Base-by-base conservation (phyloP, 169 alveolate genomes). In the Eimeria praecox region DNA sequence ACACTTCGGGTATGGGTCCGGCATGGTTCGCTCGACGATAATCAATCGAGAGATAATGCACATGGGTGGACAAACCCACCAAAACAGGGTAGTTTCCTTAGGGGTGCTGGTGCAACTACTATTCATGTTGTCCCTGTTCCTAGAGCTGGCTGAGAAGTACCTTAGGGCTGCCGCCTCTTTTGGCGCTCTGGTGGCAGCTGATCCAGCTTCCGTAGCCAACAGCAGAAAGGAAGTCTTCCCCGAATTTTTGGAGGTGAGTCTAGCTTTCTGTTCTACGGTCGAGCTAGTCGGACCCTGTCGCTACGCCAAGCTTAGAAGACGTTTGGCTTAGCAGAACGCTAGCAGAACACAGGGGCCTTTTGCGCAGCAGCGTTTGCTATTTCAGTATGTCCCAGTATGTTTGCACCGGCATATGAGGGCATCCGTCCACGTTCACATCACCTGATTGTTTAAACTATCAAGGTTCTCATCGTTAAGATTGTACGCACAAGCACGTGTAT, bases 121-220 rank as follows among this genome's bases (percentile, higher is more conserved):
- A 69, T 35, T 44, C 27, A 22, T 85, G 38, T 38, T 46, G 59
- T 35, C 56, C 42, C 40, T 62, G 93, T 87, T 62, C 64, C 30
- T 62, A 87, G 93, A 56, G 38, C 59, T 87, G 80, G 93, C 93
- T n/a, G 83, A 87, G 62, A 62, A 71, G 30, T 87, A 87, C 14
- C 62, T 87, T 3, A 30, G 73, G 9, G 66, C 78, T 46, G 93
- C 93, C 56, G 27, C 20, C 59, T 33, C 66, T 20, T 62, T 59
- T 62, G 93, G 93, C 64, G 40, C 93, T 40, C 82, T 87, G 56
- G 93, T 87, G 59, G 59, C 66, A 40, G 83, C 59, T 20, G 93
- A 87, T 64, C 93, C 59, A 42, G 42, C 38, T 14, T 87, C 93
- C 42, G 93, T 62, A 30, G 24, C 93, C 42, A 22, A 56, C 3